Conservation (phyloP, 2,329 filamentous ascomycete species). For the Lachnellula arida region DNA sequence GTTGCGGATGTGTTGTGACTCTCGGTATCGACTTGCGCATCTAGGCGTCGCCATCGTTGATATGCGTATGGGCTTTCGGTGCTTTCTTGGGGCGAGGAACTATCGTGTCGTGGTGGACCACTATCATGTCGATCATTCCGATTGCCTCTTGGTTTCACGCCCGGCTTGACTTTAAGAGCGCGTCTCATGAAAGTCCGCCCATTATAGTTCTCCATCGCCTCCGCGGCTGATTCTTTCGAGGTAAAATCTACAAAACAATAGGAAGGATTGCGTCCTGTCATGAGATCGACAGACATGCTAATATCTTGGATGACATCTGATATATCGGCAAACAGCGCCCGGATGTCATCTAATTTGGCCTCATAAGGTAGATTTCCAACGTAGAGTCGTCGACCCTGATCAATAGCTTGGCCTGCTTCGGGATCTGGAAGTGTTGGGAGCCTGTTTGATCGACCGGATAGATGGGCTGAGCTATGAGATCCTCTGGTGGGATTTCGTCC, state of each 20-base stretch:
- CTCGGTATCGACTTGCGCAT: conserved; percentile 11
- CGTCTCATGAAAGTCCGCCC: conserved; percentile 52
- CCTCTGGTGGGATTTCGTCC: conserved; percentile 2
- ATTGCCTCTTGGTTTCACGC: conserved; percentile 36
- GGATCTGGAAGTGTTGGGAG: not conserved
- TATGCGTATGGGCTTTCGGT: conserved; percentile 7
- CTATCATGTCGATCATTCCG: conserved; percentile 6
- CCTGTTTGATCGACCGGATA: not conserved
- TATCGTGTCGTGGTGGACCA: not conserved
- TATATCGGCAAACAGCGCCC: conserved; percentile 40
- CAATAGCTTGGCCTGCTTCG: conserved; percentile 17
- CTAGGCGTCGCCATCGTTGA: conserved; percentile 24
- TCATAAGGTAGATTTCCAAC: conserved; percentile 52
- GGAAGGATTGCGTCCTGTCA: conserved; percentile 64
- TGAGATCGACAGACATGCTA: conserved; percentile 64
- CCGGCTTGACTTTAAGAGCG: conserved; percentile 59
- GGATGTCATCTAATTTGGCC: conserved; percentile 47
- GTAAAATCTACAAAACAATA: conserved; percentile 71
- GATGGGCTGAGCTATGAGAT: not conserved
- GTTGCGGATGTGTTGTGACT: conserved; percentile 19
- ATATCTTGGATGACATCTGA: conserved; percentile 48
- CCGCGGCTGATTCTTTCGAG: conserved; percentile 50
- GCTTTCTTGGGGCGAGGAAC: not conserved
- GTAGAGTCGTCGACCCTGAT: conserved; percentile 39
- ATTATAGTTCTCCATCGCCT: conserved; percentile 52